Evolutionary conservation across 345 rosid species (phyloP), one percentile per base, ranked within the genome.

Genomic region (Eucalyptus viminalis): DNA sequence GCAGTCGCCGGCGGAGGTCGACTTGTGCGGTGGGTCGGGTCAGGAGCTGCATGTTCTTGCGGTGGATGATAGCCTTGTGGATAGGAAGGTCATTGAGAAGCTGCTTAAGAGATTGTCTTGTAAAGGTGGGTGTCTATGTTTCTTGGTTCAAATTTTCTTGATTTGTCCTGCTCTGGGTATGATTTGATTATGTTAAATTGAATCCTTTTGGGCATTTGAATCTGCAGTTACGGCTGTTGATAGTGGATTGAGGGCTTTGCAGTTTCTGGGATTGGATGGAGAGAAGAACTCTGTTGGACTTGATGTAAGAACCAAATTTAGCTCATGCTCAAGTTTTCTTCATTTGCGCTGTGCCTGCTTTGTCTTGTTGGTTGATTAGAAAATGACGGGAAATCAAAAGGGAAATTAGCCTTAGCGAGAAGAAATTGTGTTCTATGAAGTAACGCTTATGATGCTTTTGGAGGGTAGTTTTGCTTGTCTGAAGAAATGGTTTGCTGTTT

Each of bases 1-100:
- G n/a, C 81, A 80, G n/a, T 12, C 86, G 40, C 86, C 90, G 19
- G 88, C 50, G 8, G 72, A 88, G 47, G 45, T 67, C 45, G 86
- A 58, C 22, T 43, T 21, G 8, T 83, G 56, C 58, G 80, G 89
- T 8, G 49, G 53, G 76, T 56, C 87, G 37, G 34, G 87, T 53
- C 89, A 91, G 87, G 96, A 97, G 92, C 92, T 96, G 53, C 99
- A 96, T 92, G 99, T 97, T 92, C 99, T 97, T 34, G 99, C 99
- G 67, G 99, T 97, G 9, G 99, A 97, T 87, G 99, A 97, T 88
- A 97, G 99, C 58, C 88, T 91, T 9, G 97, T 96, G 5, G 99
- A 97, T 88, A 92, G 99, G 44, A 96, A 95, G 86, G 94, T 96
- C 86, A 96, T 97, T 56, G 99, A 97, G 72, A 91, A 96, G 49